These are phyloP conservation scores for Bimuria novae-zelandiae DNA, from an alignment of 2,329 filamentous ascomycete genomes.

Conservation along the genomic window DNA sequence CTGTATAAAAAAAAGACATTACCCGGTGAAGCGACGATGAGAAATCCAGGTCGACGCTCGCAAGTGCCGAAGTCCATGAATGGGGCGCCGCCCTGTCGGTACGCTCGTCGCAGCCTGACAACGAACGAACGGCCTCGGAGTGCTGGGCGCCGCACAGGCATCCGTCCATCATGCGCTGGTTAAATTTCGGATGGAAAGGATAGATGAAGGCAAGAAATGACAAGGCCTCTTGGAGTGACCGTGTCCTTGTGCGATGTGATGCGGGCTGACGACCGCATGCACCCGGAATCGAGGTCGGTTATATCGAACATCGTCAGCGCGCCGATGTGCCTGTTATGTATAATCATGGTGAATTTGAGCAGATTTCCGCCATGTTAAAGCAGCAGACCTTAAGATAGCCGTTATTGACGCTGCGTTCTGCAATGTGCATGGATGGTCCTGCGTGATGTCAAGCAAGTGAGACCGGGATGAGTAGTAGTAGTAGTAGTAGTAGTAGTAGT, in stretches of 20 bases:
- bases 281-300: background rate
- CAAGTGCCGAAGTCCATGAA: background rate
- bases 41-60: background rate
- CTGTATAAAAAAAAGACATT: background rate
- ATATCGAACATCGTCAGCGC: background rate
- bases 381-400: background rate
- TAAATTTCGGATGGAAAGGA: too few relatives aligned
- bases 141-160: background rate
- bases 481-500: too few relatives aligned
- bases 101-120: background rate
- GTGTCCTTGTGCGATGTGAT: background rate
- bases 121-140: background rate
- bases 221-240: too few relatives aligned
- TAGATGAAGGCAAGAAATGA: slow-evolving; percentile 9
- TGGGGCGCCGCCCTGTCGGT: background rate
- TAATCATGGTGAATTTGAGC: background rate
- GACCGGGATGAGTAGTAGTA: background rate
- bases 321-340: background rate
- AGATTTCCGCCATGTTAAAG: too few relatives aligned
- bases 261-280: slow-evolving; percentile 7
- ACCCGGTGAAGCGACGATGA: slow-evolving; percentile 2
- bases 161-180: background rate
- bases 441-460: background rate
- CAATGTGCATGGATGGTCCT: background rate
- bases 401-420: background rate